Evolutionary conservation across 176 grass and related monocot genomes (phyloP), one percentile per base, ranked within the genome.

Genomic region (Bolboschoenus planiculmis): DNA sequence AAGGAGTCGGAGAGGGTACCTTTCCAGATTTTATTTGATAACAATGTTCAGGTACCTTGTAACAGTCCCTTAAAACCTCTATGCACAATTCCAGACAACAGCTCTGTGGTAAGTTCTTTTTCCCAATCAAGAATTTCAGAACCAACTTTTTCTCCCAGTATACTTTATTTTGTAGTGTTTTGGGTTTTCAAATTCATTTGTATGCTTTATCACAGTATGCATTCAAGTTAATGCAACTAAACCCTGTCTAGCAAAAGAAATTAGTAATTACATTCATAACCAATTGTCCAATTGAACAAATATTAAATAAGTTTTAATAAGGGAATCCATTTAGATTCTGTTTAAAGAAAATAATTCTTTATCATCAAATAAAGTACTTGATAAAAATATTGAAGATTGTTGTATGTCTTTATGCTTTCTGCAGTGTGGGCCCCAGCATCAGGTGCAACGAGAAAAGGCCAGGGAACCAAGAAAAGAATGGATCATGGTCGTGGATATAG

Each of bases 401-500:
- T 84, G 78, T 60, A 35, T 73, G 21, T 44, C 61, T 74, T 78
- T 81, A 42, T 60, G 42, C 20, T 43, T 26, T 61, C 6, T 84
- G 13, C 39, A 67, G 80, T 79, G 85, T 42, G 35, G 65, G 72
- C 27, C 57, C 57, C 85, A 46, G 39, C 51, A 82, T 4, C 11
- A 27, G 79, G 80, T 61, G 78, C 34, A 42, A 43, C 18, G 40
- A 82, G 54, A 33, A 33, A 91, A 42, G 58, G n/a, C 35, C 60
- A 79, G n/a, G 79, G 82, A 83, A 86, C 88, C 66, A 43, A 85
- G 75, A 76, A 95, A 89, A 86, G 34, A 87, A 56, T 99, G 96
- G 96, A 95, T 91, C 62, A 93, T 95, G 88, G 81, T 99, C 26
- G 77, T 89, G 58, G 93, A 99, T 83, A 90, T 83, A 0, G 82